These are phyloP conservation scores for Xylariaceae sp. DNA, from an alignment of 2,329 filamentous ascomycete species.

Conservation along the genomic window DNA sequence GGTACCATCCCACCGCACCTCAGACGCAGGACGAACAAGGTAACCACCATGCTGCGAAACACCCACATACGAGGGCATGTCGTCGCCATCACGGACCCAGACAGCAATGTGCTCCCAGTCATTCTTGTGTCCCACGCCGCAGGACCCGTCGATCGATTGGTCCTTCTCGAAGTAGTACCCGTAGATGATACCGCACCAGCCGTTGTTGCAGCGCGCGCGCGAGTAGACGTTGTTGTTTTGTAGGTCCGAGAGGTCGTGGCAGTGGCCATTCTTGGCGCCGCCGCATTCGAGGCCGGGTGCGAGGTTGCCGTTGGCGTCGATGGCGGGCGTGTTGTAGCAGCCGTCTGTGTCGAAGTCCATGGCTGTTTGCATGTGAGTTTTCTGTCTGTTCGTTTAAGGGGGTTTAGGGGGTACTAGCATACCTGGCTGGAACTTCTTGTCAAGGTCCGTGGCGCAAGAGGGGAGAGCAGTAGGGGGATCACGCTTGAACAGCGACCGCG, in stretches of 20 bases:
- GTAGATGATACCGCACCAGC: constrained; percentile 41
- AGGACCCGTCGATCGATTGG: constrained; percentile 28
- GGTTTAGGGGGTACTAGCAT: neutral
- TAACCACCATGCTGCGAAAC: constrained; percentile 30
- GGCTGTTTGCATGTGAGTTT: constrained; percentile 6
- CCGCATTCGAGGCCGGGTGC: constrained; percentile 25
- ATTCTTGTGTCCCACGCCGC: constrained; percentile 36
- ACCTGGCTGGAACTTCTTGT: constrained; percentile 18
- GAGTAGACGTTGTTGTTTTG: constrained; percentile 40
- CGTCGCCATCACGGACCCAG: constrained; percentile 24
- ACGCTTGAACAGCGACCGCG: constrained; percentile 8
- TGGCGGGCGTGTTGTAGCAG: constrained; percentile 39
- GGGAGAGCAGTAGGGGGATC: constrained; percentile 13
- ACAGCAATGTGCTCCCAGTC: constrained; percentile 34
- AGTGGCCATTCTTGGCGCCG: constrained; percentile 25
- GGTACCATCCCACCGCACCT: constrained; percentile 28
- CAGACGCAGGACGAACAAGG: constrained; percentile 21
- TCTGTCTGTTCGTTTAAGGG: neutral
- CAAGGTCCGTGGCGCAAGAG: constrained; percentile 12
- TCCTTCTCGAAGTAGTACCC: constrained; percentile 46
- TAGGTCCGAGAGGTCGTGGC: constrained; percentile 33
- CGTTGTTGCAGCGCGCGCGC: constrained; percentile 40
- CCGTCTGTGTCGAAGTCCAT: constrained; percentile 35
- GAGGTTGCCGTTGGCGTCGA: constrained; percentile 32
- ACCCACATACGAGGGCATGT: constrained; percentile 13